These are phyloP conservation scores for Candida sphagnicola DNA, from an alignment of 805 yeast genomes.

Conservation along the genomic window DNA sequence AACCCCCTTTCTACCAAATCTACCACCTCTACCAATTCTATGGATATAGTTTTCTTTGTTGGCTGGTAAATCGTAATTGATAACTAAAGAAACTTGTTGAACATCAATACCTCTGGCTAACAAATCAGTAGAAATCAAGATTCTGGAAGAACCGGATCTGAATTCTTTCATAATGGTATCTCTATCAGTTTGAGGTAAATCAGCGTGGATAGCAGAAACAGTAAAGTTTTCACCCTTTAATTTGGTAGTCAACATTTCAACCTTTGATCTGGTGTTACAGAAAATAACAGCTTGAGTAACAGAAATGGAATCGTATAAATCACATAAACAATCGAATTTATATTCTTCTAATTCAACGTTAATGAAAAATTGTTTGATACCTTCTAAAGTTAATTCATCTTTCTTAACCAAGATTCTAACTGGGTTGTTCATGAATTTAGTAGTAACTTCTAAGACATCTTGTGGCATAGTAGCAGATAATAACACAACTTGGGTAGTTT, in stretches of 20 bases:
- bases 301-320: slow-evolving; percentile 89
- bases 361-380: slow-evolving; percentile 87
- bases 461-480: slow-evolving; percentile 93
- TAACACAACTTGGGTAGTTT: slow-evolving; percentile 88
- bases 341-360: slow-evolving; percentile 90
- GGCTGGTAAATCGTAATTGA: slow-evolving; percentile 90
- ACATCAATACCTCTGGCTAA: slow-evolving; percentile 99
- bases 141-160: slow-evolving; percentile 89
- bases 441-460: slow-evolving; percentile 87
- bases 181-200: slow-evolving; percentile 92
- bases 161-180: slow-evolving; percentile 94
- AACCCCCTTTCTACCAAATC: slow-evolving; percentile 98
- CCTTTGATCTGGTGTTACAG: slow-evolving; percentile 95
- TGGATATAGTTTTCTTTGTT: slow-evolving; percentile 95
- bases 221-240: slow-evolving; percentile 81
- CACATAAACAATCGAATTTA: slow-evolving; percentile 94
- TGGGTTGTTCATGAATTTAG: slow-evolving; percentile 92
- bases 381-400: slow-evolving; percentile 94
- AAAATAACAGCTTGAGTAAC: slow-evolving; percentile 97
- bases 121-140: slow-evolving; percentile 92
- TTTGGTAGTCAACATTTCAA: slow-evolving; percentile 81
- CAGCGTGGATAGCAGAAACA: slow-evolving; percentile 95
- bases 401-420: slow-evolving; percentile 91
- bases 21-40: slow-evolving; percentile 97
- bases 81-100: slow-evolving; percentile 94